Percentiles rank a stretch among this genome's conserved stretches.
phyloP scores from a whole-genome alignment of 768 basidiomycete species.

The Exidia glandulosa region DNA sequence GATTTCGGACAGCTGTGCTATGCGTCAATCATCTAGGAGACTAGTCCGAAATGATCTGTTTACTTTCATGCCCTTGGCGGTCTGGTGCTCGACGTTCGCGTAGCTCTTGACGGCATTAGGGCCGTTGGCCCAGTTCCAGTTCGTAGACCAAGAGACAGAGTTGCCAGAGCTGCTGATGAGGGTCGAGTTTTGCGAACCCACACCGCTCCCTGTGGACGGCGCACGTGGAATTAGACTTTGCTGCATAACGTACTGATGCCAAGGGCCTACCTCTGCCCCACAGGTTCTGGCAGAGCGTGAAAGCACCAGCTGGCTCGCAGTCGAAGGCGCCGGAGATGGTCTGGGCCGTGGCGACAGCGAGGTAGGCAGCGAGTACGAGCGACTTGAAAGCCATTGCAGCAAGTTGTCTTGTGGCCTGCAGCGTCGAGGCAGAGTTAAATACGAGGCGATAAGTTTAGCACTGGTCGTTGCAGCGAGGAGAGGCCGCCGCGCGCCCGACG shows the following conservation, averaged over 20 bases:
- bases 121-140: slow-evolving; percentile 40
- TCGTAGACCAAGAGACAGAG: slow-evolving; percentile 41
- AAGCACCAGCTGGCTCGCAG: slow-evolving; percentile 36
- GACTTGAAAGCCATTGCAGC: background rate
- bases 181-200: slow-evolving; percentile 39
- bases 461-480: background rate
- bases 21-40: background rate
- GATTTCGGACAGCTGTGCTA: slow-evolving; percentile 29
- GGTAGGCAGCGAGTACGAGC: background rate
- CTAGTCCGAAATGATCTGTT: background rate
- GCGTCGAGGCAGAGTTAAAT: background rate
- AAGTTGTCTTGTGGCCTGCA: background rate
- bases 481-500: background rate
- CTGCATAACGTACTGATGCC: too few relatives aligned
- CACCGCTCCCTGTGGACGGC: slow-evolving; percentile 26
- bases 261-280: slow-evolving; percentile 35
- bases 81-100: slow-evolving; percentile 37
- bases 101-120: slow-evolving; percentile 48
- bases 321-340: slow-evolving; percentile 34
- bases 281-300: slow-evolving; percentile 45
- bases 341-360: background rate
- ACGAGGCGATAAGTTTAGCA: background rate
- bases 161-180: slow-evolving; percentile 28
- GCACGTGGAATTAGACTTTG: background rate
- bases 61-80: slow-evolving; percentile 39